A percentile compares a stretch with the other conserved stretches of the same genome.
Conservation (phyloP, 2,329 filamentous ascomycete genomes). For the Huntiella bhutanensis region DNA sequence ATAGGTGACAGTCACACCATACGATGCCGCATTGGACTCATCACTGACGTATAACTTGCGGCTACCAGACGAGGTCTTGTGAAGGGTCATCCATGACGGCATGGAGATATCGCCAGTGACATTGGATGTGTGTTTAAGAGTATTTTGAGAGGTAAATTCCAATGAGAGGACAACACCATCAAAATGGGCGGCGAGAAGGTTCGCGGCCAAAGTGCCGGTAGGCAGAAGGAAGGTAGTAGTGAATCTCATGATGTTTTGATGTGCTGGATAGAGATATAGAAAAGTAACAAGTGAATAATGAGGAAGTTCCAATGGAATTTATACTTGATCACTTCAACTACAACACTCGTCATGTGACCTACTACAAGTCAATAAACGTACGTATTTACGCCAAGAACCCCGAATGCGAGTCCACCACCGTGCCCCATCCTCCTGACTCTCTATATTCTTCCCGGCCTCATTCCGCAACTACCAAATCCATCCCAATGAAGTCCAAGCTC, state of each 20-base stretch:
- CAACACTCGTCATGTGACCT: no score
- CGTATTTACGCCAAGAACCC: no score
- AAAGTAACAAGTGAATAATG: not conserved
- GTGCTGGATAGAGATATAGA: not conserved
- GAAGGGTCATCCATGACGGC: conserved; percentile 13
- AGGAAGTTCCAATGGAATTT: not conserved
- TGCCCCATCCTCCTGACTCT: no score
- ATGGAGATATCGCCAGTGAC: conserved; percentile 12
- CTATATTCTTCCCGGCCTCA: no score
- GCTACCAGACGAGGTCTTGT: not conserved
- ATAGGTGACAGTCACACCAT: conserved; percentile 15
- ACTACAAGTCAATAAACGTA: no score
- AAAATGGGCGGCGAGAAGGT: conserved; percentile 14
- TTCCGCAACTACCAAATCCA: no score
- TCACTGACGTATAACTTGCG: conserved; percentile 13
- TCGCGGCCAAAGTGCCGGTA: conserved; percentile 10
- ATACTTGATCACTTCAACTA: not conserved
- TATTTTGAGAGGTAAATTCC: conserved; percentile 3
- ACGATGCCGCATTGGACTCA: conserved; percentile 18
- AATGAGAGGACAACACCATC: conserved; percentile 13
- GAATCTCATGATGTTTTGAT: conserved; percentile 6
- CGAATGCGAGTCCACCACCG: no score
- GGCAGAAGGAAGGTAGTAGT: conserved; percentile 5
- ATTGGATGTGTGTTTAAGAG: conserved; percentile 9
- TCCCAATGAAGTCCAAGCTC: no score